Base-by-base conservation (phyloP, 768 basidiomycete genomes). In the Sarcodon aspratus region DNA sequence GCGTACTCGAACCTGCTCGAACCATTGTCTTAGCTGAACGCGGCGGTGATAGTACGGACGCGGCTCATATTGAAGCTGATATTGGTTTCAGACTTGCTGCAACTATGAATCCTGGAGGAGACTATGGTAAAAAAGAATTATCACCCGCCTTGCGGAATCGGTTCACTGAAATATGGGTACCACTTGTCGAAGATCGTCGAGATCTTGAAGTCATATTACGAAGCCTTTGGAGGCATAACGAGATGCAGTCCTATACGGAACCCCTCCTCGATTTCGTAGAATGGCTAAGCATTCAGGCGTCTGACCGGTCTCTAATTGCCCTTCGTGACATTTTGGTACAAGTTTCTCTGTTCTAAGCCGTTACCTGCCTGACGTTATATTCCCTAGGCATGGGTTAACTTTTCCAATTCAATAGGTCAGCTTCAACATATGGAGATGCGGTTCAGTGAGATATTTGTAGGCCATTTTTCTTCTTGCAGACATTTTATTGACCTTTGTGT, bases 131-230 rank as follows among this genome's bases (percentile, higher is more conserved):
- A 72, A 99, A 98, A 62, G 96, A 99, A 61, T 70, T 99, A 2
- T 98, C 96, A 1, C 95, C 94, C 33, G 96, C 96, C 0, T 70
- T 99, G 36, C 80, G 96, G 15, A 99, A 98, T 66, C 80, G 96
- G 5, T 99, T 99, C 67, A 99, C 96, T 3, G 96, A 99, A 63
- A 95, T 99, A 33, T 99, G 96, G 95, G 96, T 99, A 0, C 94
- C 95, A 3, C 69, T 81, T 13, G 76, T 97, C 32, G 79, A 87
- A 49, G 72, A 80, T 51, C 72, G 80, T 13, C 57, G 60, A 6
- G 96, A 99, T 61, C 68, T 95, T 7, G 70, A 79, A 51, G 72
- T 87, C 56, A 95, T 99, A 57, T 69, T 98, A 21, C 66, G 71
- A 9, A 75, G 67, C 47, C 72, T 79, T 1, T 96, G 92, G 91